These are phyloP conservation scores for Globisporangium nodosum DNA, from an alignment of 352 stramenopile species.

Conservation along the genomic window DNA sequence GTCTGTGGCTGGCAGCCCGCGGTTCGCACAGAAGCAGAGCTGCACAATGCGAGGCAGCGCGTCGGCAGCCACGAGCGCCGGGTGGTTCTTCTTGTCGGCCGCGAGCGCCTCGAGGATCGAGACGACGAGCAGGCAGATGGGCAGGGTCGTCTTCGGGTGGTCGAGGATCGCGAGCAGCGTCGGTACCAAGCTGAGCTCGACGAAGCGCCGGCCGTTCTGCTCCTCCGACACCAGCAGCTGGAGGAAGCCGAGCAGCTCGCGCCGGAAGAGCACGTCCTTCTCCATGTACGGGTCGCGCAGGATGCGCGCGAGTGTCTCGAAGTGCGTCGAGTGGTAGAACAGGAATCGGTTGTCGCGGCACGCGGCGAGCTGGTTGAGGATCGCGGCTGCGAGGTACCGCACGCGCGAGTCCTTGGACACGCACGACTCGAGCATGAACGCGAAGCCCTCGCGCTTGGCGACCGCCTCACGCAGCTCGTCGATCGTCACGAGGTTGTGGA, in stretches of 20 bases:
- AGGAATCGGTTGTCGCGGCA: conserved; percentile 52
- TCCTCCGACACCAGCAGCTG: conserved; percentile 48
- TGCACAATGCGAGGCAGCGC: conserved; percentile 44
- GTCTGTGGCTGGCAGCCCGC: not conserved
- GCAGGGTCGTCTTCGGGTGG: conserved; percentile 22
- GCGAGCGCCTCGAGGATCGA: conserved; percentile 53
- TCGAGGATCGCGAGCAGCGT: conserved; percentile 52
- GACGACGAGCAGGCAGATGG: conserved; percentile 46
- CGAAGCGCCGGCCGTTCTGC: conserved; percentile 50
- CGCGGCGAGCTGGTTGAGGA: conserved; percentile 54
- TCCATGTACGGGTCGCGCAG: conserved; percentile 68
- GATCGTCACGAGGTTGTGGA: conserved; percentile 51
- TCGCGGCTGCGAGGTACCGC: conserved; percentile 39
- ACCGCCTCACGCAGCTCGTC: conserved; percentile 58
- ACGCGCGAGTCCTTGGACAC: conserved; percentile 52
- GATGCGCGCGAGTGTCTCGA: conserved; percentile 39
- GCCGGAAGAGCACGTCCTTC: conserved; percentile 45
- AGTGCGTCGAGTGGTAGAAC: conserved; percentile 59
- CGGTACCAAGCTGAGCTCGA: conserved; percentile 46
- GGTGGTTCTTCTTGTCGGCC: conserved; percentile 43
- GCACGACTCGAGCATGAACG: conserved; percentile 57
- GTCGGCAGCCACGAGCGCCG: conserved; percentile 38
- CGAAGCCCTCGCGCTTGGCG: conserved; percentile 60
- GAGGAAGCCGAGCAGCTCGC: conserved; percentile 60
- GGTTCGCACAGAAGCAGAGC: conserved; percentile 33